Conservation (phyloP, 257 asterid genomes). For the Primulina tabacum region DNA sequence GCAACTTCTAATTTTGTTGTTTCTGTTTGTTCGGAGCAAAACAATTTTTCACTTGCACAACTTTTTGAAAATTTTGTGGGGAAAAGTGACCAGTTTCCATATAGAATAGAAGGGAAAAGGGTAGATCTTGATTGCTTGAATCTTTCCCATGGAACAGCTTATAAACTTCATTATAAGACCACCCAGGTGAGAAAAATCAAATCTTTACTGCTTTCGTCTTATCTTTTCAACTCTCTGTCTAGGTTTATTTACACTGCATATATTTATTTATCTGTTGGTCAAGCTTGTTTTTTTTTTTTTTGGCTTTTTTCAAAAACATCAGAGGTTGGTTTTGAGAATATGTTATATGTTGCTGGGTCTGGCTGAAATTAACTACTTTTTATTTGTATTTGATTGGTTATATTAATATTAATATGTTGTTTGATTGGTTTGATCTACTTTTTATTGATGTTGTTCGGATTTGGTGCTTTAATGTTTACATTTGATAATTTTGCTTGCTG, state of each 20-base stretch:
- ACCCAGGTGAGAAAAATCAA: constrained; percentile 62
- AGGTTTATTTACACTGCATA: background rate
- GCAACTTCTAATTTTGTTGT: background rate
- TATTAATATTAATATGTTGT: constrained; percentile 1
- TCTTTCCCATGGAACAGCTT: constrained; percentile 82
- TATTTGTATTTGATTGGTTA: background rate
- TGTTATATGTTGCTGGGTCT: constrained; percentile 21
- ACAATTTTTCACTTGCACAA: constrained; percentile 18
- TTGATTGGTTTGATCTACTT: constrained; percentile 6
- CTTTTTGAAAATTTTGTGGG: constrained; percentile 20
- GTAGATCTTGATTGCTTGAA: constrained; percentile 49
- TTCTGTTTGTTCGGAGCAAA: constrained; percentile 13
- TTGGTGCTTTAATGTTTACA: background rate
- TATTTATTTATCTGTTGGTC: constrained; percentile 1
- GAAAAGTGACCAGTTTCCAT: constrained; percentile 13
- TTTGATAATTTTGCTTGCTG: constrained; percentile 7
- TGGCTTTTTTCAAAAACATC: background rate
- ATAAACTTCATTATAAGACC: constrained; percentile 95
- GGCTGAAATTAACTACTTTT: constrained; percentile 23
- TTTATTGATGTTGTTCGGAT: constrained; percentile 5
- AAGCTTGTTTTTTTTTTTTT: constrained; percentile 32
- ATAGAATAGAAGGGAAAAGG: background rate
- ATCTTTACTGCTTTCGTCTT: background rate
- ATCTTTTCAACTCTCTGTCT: constrained; percentile 1
- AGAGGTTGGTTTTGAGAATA: constrained; percentile 27